A percentile compares a stretch with the other conserved stretches of the same genome.
Conservation (phyloP, 2,329 filamentous ascomycete species). For the Corynespora cassiicola region DNA sequence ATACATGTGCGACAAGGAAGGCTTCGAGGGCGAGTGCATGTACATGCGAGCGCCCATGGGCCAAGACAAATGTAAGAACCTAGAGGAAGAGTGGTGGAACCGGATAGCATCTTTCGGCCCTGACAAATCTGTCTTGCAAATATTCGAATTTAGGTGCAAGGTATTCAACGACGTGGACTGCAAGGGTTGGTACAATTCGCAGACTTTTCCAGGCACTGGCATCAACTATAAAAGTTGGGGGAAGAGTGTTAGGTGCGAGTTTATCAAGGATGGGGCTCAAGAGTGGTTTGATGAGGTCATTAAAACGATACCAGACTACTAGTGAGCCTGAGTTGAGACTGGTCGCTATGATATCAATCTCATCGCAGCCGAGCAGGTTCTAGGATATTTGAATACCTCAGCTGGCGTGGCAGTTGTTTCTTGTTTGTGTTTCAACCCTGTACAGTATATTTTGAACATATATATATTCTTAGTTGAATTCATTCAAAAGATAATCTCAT, state of each 20-base stretch:
- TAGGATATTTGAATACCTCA: too few relatives aligned
- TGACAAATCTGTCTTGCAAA: neutral
- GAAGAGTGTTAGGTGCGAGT: neutral
- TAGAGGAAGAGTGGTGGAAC: neutral
- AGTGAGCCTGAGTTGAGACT: too few relatives aligned
- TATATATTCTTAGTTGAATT: too few relatives aligned
- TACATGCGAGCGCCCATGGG: neutral
- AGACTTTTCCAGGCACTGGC: neutral
- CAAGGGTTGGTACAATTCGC: neutral
- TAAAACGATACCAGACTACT: too few relatives aligned
- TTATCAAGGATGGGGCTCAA: neutral
- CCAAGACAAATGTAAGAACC: neutral
- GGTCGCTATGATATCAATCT: too few relatives aligned
- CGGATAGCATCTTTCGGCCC: neutral
- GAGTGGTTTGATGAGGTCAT: too few relatives aligned
- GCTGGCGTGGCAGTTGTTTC: too few relatives aligned
- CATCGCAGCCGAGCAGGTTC: too few relatives aligned
- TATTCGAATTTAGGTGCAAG: neutral
- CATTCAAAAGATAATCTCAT: too few relatives aligned
- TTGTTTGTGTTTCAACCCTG: too few relatives aligned
- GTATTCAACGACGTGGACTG: neutral
- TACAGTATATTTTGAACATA: too few relatives aligned
- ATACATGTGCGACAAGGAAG: neutral
- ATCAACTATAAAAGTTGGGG: too few relatives aligned
- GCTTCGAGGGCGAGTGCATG: neutral